A percentile compares a stretch with the other conserved stretches of the same genome.
These are phyloP conservation scores for Artemisia argyi DNA, from an alignment of 129 eudicot species.

Conservation along the genomic window DNA sequence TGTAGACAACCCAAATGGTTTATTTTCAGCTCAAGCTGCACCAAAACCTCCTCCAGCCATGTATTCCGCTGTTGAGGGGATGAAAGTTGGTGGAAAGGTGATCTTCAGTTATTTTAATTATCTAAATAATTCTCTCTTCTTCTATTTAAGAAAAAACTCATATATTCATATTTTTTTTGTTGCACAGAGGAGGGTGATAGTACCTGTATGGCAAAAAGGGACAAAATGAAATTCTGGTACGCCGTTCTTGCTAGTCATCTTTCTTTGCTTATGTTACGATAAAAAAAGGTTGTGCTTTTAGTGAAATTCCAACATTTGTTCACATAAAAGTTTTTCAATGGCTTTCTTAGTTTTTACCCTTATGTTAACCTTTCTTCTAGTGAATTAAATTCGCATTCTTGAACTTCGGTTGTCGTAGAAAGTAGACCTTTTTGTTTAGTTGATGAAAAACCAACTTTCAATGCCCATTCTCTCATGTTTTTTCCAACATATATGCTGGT, in stretches of 20 bases:
- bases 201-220: slow-evolving; percentile 81
- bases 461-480: not conserved
- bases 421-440: not conserved
- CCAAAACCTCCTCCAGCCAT: slow-evolving; percentile 97
- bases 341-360: too few relatives aligned
- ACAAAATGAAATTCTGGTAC: slow-evolving; percentile 92
- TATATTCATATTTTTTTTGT: not conserved
- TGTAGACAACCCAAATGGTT: slow-evolving; percentile 89
- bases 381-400: too few relatives aligned
- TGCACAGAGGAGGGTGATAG: slow-evolving; percentile 83
- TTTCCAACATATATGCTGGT: not conserved
- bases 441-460: not conserved
- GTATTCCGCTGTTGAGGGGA: slow-evolving; percentile 77
- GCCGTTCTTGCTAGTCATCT: not conserved
- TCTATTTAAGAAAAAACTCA: not conserved
- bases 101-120: not conserved
- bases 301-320: not conserved
- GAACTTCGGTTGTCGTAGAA: not conserved
- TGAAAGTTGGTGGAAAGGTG: slow-evolving; percentile 98
- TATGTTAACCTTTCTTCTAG: too few relatives aligned
- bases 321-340: too few relatives aligned
- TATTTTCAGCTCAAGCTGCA: slow-evolving; percentile 98
- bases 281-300: not conserved
- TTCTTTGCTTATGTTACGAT: not conserved
- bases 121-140: not conserved